Base-by-base conservation (phyloP, 768 basidiomycete genomes). In the Mycena polygramma region DNA sequence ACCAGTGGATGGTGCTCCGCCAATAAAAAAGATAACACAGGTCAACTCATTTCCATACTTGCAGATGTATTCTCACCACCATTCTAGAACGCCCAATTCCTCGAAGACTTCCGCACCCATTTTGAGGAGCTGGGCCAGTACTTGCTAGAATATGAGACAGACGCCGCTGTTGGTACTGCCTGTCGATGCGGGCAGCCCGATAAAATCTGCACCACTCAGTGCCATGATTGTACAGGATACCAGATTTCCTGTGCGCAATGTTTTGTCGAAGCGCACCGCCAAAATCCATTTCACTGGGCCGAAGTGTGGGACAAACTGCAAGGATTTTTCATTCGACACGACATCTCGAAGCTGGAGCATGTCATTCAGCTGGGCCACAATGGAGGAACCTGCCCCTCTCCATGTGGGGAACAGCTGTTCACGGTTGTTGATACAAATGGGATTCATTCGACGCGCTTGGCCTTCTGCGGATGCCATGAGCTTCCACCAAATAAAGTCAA, bases 111-210 rank as follows among this genome's bases (percentile, higher is more conserved):
- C 49, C 46, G 49, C 4, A 36, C 24, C 3, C 36, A 52, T 24
- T 62, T 62, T 20, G 49, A 62, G 13, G 49, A 41, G n/a, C 61
- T 62, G 5, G 61, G 61, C 1, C 7, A 2, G 1, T 46, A 52
- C 9, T 11, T 62, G 13, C 48, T 62, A n/a, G 61, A 62, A 14
- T 51, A 24, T 26, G 61, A 62, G 17, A 36, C 61, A 26, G 49
- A 62, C 41, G 20, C n/a, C 2, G 4, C 8, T 8, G 22, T 37
- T 3, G 61, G 49, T 1, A 2, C 2, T 2, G 19, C 48, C 15
- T 62, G 61, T 24, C 2, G 17, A 15, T 62, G 61, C 26, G 37
- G 51, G 9, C 24, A 20, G 58, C 10, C 36, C 7, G 49, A 36
- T 9, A 62, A 52, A 36, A 51, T 30, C 22, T 7, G 11, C 10